phyloP scores from a whole-genome alignment of 2,329 filamentous ascomycete species.

The Botrytis tulipae region DNA sequence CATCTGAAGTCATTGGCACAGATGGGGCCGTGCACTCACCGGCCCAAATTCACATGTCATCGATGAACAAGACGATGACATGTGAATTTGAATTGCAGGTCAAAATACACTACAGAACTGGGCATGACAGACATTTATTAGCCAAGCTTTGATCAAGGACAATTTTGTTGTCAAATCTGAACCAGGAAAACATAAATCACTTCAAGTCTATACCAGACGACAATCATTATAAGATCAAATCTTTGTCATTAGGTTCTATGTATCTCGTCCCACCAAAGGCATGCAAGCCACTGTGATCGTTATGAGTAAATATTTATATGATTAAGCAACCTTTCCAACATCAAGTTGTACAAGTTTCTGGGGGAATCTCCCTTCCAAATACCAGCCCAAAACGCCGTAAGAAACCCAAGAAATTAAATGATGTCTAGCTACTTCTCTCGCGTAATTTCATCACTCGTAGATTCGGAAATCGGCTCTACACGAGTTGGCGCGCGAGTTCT shows the following conservation, averaged over 20 bases:
- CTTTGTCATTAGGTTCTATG: slow-evolving; percentile 3
- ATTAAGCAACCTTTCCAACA: not conserved
- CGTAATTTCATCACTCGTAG: slow-evolving; percentile 15
- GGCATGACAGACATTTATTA: not conserved
- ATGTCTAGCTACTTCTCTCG: slow-evolving; percentile 1
- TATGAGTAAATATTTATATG: slow-evolving; percentile 1
- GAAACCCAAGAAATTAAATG: not conserved
- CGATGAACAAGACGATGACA: not conserved
- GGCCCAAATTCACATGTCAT: not conserved
- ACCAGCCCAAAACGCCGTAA: not conserved
- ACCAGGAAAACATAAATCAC: not conserved
- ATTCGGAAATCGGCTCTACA: not conserved
- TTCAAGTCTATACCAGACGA: not conserved
- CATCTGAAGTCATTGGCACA: not conserved
- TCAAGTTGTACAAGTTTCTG: not conserved
- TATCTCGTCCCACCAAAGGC: not conserved
- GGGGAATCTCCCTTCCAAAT: not conserved
- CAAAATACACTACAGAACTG: not conserved
- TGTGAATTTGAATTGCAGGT: not conserved
- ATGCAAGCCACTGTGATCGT: not conserved
- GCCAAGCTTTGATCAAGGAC: not conserved
- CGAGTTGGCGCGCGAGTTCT: not conserved
- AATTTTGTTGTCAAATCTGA: not conserved
- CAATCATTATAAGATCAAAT: not conserved
- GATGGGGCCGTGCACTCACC: not conserved